Evolutionary conservation across 495 filamentous ascomycete species (phyloP).

Genomic region (Tuber aestivum): DNA sequence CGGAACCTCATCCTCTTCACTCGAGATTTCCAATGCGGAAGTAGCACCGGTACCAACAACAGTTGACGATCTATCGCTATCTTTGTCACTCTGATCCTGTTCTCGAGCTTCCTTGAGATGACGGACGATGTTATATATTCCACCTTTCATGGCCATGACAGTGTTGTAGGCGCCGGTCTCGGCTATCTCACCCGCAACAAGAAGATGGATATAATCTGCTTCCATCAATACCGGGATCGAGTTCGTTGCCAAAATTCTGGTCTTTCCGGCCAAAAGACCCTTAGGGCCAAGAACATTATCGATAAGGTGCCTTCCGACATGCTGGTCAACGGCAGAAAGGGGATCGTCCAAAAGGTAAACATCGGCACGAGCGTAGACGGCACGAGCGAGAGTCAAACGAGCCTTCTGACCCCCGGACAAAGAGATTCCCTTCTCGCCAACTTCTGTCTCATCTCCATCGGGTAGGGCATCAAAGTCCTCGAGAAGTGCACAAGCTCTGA

Average conservation of each 20-base stretch:
- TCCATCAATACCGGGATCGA: constrained; percentile 87
- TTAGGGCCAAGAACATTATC: constrained; percentile 81
- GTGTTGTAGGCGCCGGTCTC: constrained; percentile 88
- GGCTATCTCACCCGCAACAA: constrained; percentile 74
- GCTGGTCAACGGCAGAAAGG: constrained; percentile 93
- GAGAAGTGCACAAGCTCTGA: constrained; percentile 84
- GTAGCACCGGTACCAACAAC: constrained; percentile 51
- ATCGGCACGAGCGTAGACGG: constrained; percentile 96
- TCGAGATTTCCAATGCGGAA: constrained; percentile 46
- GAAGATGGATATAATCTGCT: constrained; percentile 73
- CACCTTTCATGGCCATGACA: constrained; percentile 86
- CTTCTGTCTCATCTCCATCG: constrained; percentile 93
- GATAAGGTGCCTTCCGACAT: constrained; percentile 92
- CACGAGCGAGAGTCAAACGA: constrained; percentile 85
- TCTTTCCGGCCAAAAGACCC: constrained; percentile 79
- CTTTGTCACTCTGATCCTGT: constrained; percentile 56
- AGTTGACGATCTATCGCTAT: constrained; percentile 52
- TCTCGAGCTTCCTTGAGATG: constrained; percentile 59
- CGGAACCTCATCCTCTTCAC: constrained; percentile 49
- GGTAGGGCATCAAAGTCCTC: constrained; percentile 91
- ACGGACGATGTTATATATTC: constrained; percentile 72
- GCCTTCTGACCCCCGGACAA: constrained; percentile 96
- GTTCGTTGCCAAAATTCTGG: constrained; percentile 90
- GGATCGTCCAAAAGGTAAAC: constrained; percentile 93
- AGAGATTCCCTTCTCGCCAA: constrained; percentile 95